Conservation (phyloP, 257 asterid genomes). For the Mentha longifolia region DNA sequence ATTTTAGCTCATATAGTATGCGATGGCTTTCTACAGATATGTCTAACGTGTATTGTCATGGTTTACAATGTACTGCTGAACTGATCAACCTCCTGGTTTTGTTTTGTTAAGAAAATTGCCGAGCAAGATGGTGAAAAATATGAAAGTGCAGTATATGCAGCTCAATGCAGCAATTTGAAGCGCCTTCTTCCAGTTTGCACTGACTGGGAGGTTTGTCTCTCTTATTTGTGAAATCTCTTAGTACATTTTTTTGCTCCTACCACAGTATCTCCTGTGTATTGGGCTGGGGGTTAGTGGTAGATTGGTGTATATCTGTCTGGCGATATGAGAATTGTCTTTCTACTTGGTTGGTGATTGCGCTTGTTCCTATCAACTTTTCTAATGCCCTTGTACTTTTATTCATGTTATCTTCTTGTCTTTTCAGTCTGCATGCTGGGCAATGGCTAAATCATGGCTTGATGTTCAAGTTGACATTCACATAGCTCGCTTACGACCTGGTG, state of each 20-base stretch:
- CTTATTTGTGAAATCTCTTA: constrained; percentile 13
- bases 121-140: constrained; percentile 92
- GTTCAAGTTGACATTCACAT: constrained; percentile 86
- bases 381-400: constrained; percentile 22
- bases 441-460: constrained; percentile 98
- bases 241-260: background rate
- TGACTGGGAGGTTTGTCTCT: constrained; percentile 90
- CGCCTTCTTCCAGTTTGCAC: constrained; percentile 85
- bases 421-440: constrained; percentile 99
- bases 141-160: constrained; percentile 92
- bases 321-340: background rate
- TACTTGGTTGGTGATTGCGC: constrained; percentile 16
- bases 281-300: constrained; percentile 23
- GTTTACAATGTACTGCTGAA: constrained; percentile 26
- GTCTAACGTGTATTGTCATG: constrained; percentile 8
- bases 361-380: constrained; percentile 14
- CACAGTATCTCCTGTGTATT: background rate
- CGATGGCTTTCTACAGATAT: constrained; percentile 10
- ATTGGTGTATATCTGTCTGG: background rate
- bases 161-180: constrained; percentile 86
- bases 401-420: constrained; percentile 31
- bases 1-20: constrained; percentile 16
- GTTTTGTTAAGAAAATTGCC: constrained; percentile 77
- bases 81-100: constrained; percentile 41
- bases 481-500: constrained; percentile 66